A percentile compares a stretch with the other conserved stretches of the same genome.
Evolutionary conservation across 139 green algal genomes (phyloP).

Genomic region (Micractinium conductrix): DNA sequence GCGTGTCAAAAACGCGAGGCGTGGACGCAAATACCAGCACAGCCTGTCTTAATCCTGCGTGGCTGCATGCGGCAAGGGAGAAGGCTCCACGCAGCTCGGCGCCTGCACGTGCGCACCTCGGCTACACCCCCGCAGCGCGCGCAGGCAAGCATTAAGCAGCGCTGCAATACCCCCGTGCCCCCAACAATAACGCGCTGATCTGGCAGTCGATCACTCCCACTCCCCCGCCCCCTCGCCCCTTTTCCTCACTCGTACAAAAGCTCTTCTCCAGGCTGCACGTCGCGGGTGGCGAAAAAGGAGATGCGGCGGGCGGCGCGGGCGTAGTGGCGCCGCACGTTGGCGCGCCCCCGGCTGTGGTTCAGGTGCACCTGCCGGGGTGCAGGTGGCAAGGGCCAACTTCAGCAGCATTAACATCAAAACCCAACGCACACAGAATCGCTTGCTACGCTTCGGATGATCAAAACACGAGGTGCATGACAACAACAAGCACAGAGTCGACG

Average conservation of each 20-base stretch:
- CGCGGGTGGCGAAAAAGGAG: constrained; percentile 48
- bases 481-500: too few relatives aligned
- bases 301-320: constrained; percentile 30
- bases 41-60: background rate
- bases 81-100: background rate
- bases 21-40: too few relatives aligned
- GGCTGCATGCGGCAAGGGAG: too few relatives aligned
- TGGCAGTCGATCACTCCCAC: background rate
- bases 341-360: constrained; percentile 53
- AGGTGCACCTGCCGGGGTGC: constrained; percentile 51
- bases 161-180: too few relatives aligned
- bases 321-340: constrained; percentile 62
- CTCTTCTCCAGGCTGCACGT: constrained; percentile 42
- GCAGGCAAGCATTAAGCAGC: background rate
- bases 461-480: too few relatives aligned
- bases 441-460: too few relatives aligned
- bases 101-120: background rate
- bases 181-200: background rate
- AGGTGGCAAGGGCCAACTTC: too few relatives aligned
- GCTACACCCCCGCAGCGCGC: background rate
- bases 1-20: too few relatives aligned
- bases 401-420: too few relatives aligned
- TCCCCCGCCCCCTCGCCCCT: background rate
- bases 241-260: constrained; percentile 22
- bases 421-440: too few relatives aligned